Percentiles rank a stretch among this genome's conserved stretches.
phyloP scores from a whole-genome alignment of 805 yeast genomes.

The Candida adriatica region DNA sequence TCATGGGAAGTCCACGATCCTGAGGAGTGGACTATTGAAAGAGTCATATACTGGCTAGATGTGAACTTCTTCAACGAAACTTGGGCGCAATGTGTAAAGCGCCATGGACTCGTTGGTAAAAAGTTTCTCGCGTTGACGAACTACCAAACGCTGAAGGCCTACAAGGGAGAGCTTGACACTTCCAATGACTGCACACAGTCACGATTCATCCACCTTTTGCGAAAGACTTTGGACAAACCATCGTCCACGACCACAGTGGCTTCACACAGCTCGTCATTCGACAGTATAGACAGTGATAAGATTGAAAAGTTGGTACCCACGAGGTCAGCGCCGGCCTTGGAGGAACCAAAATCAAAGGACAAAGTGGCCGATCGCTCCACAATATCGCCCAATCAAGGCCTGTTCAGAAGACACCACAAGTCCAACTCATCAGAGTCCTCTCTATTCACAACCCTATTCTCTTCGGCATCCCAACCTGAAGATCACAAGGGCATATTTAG shows the following conservation, averaged over 20 bases:
- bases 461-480: slow-evolving; percentile 23
- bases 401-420: slow-evolving; percentile 59
- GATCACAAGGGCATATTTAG: slow-evolving; percentile 15
- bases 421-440: slow-evolving; percentile 57
- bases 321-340: slow-evolving; percentile 28
- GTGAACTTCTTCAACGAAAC: slow-evolving; percentile 59
- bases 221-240: slow-evolving; percentile 32
- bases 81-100: slow-evolving; percentile 64
- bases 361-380: no score
- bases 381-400: slow-evolving; percentile 32
- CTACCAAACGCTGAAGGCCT: slow-evolving; percentile 48
- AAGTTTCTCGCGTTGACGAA: slow-evolving; percentile 61
- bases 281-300: slow-evolving; percentile 11
- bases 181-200: slow-evolving; percentile 46
- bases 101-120: slow-evolving; percentile 52
- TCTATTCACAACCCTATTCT: slow-evolving; percentile 30
- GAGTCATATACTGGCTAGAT: slow-evolving; percentile 64
- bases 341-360: slow-evolving; percentile 6
- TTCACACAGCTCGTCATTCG: slow-evolving; percentile 19
- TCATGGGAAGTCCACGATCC: slow-evolving; percentile 49
- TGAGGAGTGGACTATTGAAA: slow-evolving; percentile 63
- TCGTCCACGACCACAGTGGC: slow-evolving; percentile 16
- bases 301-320: slow-evolving; percentile 26
- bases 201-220: slow-evolving; percentile 48
- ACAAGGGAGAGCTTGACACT: slow-evolving; percentile 33